Base-by-base conservation (phyloP, 2,329 filamentous ascomycete species). In the Epichloe hybrida region DNA sequence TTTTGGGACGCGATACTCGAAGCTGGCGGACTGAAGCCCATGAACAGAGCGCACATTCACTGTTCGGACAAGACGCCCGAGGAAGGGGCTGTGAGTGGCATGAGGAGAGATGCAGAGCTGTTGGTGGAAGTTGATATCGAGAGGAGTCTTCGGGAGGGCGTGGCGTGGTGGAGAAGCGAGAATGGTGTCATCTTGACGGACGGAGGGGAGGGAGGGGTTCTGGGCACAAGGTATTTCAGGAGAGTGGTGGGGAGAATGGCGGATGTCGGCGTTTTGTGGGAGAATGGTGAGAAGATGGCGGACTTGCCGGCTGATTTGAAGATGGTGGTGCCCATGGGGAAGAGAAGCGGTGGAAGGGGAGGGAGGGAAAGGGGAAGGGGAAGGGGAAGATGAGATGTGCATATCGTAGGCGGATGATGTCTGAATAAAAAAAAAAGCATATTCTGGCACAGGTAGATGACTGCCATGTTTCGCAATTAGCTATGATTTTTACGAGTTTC, bases 11-110 rank as follows among this genome's bases (percentile, higher is more conserved):
- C 73, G 11, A 97, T 98, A 54, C 66, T 89, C 11, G 73, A 74
- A n/a, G 74, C 77, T 0, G 90, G 90, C 4, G 90, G 91, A 0
- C 69, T 98, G 52, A 81, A 79, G 58, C 77, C 76, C 52, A 97
- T 97, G 93, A 74, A 73, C 0, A 70, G 93, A 50, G 94, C 86
- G 55, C 91, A 97, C 62, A 84, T 97, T 31, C 93, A 98, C 68
- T 95, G 93, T 63, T 86, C 87, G 2, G 51, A 52, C 17, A 48
- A 21, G 48, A 80, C 81, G 5, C 88, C 87, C 0, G 71, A 68
- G 47, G 68, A 67, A 12, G 66, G 61, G 3, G 85, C 90, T 2
- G 77, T 91, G 23, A 88, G 83, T 39, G 89, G 89, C 1, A 94
- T 95, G 86, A 74, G 91, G 21, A 73, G 61, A 56, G 88, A 81